Evolutionary conservation across 176 grass and related monocot species (phyloP), one percentile per base, ranked within the genome.

Genomic region (Canna indica): DNA sequence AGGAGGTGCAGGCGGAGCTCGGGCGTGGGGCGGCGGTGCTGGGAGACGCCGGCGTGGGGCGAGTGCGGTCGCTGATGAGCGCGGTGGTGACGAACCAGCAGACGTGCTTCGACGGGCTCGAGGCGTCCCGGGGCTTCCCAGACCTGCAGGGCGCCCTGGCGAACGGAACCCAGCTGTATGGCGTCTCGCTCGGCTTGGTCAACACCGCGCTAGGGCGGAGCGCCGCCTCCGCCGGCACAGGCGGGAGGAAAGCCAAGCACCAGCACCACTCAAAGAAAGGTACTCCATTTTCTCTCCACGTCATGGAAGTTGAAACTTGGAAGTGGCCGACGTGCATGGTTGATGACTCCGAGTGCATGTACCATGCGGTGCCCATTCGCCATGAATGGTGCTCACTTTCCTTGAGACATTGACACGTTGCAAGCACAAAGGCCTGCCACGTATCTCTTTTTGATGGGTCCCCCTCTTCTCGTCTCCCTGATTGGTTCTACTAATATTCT

Each of bases 391-490:
- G 41, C 41, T 44, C 41, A 10, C 9, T 44, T 44, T 11, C 13
- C 41, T 81, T 68, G n/a, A n/a, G n/a, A n/a, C n/a, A n/a, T n/a
- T n/a, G n/a, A n/a, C n/a, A n/a, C n/a, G n/a, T n/a, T n/a, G n/a
- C n/a, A n/a, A n/a, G n/a, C n/a, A n/a, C n/a, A n/a, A n/a, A n/a
- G n/a, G n/a, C n/a, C n/a, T n/a, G 77, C 79, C 36, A 72, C 86
- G 76, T 77, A 86, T 47, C 53, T 68, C 46, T 81, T 80, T 69
- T 60, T 72, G 24, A 62, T 90, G 69, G 8, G 73, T 31, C 80
- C 87, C 34, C 77, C 85, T 71, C 0, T 47, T 3, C 70, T 54
- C 28, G 64, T 86, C 64, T n/a, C n/a, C n/a, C n/a, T n/a, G n/a
- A n/a, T n/a, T n/a, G n/a, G n/a, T n/a, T n/a, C n/a, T n/a, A n/a